Evolutionary conservation across 1,139 yeast species (phyloP).

Genomic region (Geotrichum restrictum): DNA sequence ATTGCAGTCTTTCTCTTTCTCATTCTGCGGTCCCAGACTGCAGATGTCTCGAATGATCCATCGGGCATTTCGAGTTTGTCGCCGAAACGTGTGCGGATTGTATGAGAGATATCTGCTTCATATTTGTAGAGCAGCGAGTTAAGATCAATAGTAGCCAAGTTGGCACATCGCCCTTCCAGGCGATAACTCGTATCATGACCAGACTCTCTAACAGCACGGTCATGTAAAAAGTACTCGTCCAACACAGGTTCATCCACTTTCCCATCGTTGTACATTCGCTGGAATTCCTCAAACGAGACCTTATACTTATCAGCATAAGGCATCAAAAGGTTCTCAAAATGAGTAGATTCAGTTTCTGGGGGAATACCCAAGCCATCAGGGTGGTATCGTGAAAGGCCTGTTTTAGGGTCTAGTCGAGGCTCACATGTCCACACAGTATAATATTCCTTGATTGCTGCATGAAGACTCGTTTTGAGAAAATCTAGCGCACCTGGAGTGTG

Average conservation of each 20-base stretch:
- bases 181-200: conserved; percentile 96
- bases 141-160: conserved; percentile 85
- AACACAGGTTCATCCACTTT: conserved; percentile 67
- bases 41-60: conserved; percentile 49
- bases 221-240: conserved; percentile 87
- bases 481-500: conserved; percentile 46
- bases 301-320: conserved; percentile 67
- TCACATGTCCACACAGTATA: conserved; percentile 68
- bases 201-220: conserved; percentile 91
- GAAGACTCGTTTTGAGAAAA: conserved; percentile 59
- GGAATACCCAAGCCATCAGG: conserved; percentile 91
- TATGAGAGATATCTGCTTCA: conserved; percentile 75
- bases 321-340: conserved; percentile 67
- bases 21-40: conserved; percentile 60
- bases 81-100: conserved; percentile 55
- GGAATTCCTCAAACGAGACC: conserved; percentile 64
- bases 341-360: conserved; percentile 92
- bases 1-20: conserved; percentile 52
- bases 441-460: conserved; percentile 86
- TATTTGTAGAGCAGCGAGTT: conserved; percentile 85
- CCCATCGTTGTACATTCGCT: conserved; percentile 63
- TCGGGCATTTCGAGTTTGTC: conserved; percentile 45
- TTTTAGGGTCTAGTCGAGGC: conserved; percentile 70
- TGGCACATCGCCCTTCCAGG: conserved; percentile 83
- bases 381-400: conserved; percentile 86